These are phyloP conservation scores for Calonectria pseudoturangicola DNA, from an alignment of 2,329 filamentous ascomycete genomes.

Conservation along the genomic window DNA sequence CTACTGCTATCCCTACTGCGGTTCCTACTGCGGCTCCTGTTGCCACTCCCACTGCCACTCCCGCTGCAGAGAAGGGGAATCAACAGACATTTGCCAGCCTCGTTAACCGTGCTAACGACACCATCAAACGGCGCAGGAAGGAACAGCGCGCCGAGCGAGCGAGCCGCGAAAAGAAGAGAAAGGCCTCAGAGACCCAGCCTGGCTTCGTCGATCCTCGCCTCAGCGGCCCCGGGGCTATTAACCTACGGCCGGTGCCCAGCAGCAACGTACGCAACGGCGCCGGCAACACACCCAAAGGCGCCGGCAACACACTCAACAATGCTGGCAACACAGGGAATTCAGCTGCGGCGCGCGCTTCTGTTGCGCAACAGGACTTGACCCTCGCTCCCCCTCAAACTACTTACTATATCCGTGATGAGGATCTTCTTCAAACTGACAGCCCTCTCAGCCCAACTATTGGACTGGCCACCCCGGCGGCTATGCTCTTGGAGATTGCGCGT, in stretches of 20 bases:
- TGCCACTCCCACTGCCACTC: too few relatives aligned
- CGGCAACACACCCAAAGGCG: too few relatives aligned
- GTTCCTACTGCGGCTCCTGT: too few relatives aligned
- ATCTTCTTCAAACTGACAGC: too few relatives aligned
- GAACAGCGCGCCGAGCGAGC: background rate
- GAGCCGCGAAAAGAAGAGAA: background rate
- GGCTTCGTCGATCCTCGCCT: background rate
- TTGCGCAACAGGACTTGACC: background rate
- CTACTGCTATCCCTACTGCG: too few relatives aligned
- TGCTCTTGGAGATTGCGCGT: background rate
- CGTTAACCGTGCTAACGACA: background rate
- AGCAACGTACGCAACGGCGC: background rate
- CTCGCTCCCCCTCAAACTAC: too few relatives aligned
- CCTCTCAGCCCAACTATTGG: too few relatives aligned
- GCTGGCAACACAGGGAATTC: too few relatives aligned
- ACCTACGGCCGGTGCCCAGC: background rate
- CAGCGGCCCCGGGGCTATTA: too few relatives aligned
- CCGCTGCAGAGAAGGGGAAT: background rate
- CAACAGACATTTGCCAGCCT: background rate
- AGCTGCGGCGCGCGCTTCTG: background rate
- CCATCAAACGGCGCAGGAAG: background rate
- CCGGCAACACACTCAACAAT: too few relatives aligned
- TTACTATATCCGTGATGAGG: too few relatives aligned
- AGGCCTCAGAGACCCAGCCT: background rate
- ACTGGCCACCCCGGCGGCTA: too few relatives aligned